Base-by-base conservation (phyloP, 805 yeast species). In the Barnettozyma populi region DNA sequence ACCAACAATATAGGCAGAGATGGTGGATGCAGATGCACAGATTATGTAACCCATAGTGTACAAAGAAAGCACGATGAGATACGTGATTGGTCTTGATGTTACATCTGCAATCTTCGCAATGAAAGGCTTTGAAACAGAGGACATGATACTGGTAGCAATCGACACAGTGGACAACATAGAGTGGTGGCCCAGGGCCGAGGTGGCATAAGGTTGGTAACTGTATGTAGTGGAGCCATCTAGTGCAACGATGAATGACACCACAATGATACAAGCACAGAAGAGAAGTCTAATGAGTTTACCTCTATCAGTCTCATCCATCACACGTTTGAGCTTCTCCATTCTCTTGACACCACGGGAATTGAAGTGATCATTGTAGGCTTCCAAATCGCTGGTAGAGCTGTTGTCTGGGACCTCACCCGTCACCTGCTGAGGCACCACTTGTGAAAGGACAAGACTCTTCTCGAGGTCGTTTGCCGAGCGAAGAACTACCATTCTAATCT, bases 41-140 rank as follows among this genome's bases (percentile, higher is more conserved):
- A 67, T 54, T 31, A 68, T 52, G 48, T 63, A 65, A 19, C 73
- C 71, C 35, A 66, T 45, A 14, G 56, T 52, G 42, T 66, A 61
- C n/a, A 69, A 45, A 18, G 59, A 18, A 3, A 69, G 46, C 7
- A 64, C 57, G 20, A 67, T 29, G 9, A 60, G 42, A 36, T 68
- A 67, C 8, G 70, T 66, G 44, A 57, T 57, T 19, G 67, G 62
- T 45, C 73, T 62, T 5, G 73, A 69, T 37, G 66, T 58, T 7
- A 66, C 57, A 48, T 69, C 72, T 3, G 73, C 60, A 25, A 69
- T 34, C 50, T 68, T 70, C 42, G 72, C 72, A 59, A 70, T 49
- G 9, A 68, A 57, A 4, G 73, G 69, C 44, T 66, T 61, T 3
- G 63, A 58, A n/a, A 67, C 67, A 21, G 72, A 68, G 36, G 61